phyloP scores from a whole-genome alignment of 2,329 filamentous ascomycete species.

The Xylaria sp. region DNA sequence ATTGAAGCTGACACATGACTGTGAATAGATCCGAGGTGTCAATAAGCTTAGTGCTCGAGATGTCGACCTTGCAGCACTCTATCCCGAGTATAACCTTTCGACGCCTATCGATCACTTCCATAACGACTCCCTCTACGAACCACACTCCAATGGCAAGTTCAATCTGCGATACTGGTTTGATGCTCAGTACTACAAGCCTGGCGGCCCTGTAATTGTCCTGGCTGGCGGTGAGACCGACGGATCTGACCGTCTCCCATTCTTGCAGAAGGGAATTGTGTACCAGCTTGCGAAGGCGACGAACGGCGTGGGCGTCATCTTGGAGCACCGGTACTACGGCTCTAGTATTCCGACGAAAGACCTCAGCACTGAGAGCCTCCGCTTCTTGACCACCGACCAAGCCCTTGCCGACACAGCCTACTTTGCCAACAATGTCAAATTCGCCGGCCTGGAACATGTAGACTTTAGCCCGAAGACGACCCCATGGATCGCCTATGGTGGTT shows the following conservation, averaged over 20 bases:
- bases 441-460: slow-evolving; percentile 74
- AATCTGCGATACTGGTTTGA: slow-evolving; percentile 87
- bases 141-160: slow-evolving; percentile 76
- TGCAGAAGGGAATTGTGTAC: slow-evolving; percentile 82
- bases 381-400: slow-evolving; percentile 85
- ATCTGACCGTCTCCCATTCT: slow-evolving; percentile 70
- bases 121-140: slow-evolving; percentile 80
- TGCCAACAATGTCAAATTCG: slow-evolving; percentile 76
- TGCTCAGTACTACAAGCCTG: slow-evolving; percentile 76
- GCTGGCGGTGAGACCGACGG: slow-evolving; percentile 77
- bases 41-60: slow-evolving; percentile 36
- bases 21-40: slow-evolving; percentile 36
- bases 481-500: slow-evolving; percentile 85
- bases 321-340: slow-evolving; percentile 87
- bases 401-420: slow-evolving; percentile 86
- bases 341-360: slow-evolving; percentile 77
- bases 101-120: slow-evolving; percentile 83
- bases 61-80: slow-evolving; percentile 43
- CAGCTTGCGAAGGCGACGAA: slow-evolving; percentile 76
- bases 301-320: slow-evolving; percentile 82
- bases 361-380: slow-evolving; percentile 76
- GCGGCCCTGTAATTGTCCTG: slow-evolving; percentile 84
- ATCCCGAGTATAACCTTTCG: slow-evolving; percentile 55
- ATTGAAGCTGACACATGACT: slow-evolving; percentile 29
- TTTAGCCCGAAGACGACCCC: slow-evolving; percentile 73